phyloP scores from a whole-genome alignment of 352 stramenopile genomes.

The Phytophthora fragariaefolia region DNA sequence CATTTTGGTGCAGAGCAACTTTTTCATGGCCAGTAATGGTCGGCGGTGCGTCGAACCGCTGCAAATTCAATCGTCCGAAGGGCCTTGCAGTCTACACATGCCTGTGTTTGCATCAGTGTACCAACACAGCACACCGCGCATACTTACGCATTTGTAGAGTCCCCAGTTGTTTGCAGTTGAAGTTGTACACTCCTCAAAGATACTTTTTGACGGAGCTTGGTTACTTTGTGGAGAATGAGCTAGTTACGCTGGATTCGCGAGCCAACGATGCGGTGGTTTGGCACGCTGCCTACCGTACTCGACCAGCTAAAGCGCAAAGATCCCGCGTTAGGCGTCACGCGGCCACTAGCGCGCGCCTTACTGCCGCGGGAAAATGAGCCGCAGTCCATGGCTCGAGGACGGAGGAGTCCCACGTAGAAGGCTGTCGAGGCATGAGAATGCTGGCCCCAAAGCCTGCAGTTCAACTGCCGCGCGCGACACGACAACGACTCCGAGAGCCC shows the following conservation, averaged over 20 bases:
- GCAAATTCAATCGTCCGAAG: background rate
- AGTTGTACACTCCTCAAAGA: conserved; percentile 15
- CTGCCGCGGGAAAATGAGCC: conserved; percentile 2
- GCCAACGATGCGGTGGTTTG: background rate
- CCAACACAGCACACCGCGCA: no score
- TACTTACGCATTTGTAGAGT: no score
- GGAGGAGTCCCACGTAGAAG: conserved; percentile 15
- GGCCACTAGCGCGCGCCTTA: conserved; percentile 12
- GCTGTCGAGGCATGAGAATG: conserved; percentile 10
- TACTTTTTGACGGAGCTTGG: conserved; percentile 25
- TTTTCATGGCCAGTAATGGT: background rate
- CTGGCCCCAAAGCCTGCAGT: conserved; percentile 22
- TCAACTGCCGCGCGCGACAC: conserved; percentile 26
- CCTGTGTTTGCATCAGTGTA: background rate
- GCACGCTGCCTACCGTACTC: conserved; percentile 3
- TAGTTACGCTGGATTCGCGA: conserved; percentile 1
- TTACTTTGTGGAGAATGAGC: background rate
- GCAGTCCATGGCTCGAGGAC: conserved; percentile 17
- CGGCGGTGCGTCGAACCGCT: background rate
- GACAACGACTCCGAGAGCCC: conserved; percentile 14
- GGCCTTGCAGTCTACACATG: background rate
- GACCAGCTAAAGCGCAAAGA: conserved; percentile 24
- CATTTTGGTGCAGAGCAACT: conserved; percentile 15
- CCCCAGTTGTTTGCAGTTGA: conserved; percentile 7
- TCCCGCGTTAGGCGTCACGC: conserved; percentile 23